These are phyloP conservation scores for Sordariomycetes sp. DNA, from an alignment of 2,329 filamentous ascomycete species.

Conservation along the genomic window DNA sequence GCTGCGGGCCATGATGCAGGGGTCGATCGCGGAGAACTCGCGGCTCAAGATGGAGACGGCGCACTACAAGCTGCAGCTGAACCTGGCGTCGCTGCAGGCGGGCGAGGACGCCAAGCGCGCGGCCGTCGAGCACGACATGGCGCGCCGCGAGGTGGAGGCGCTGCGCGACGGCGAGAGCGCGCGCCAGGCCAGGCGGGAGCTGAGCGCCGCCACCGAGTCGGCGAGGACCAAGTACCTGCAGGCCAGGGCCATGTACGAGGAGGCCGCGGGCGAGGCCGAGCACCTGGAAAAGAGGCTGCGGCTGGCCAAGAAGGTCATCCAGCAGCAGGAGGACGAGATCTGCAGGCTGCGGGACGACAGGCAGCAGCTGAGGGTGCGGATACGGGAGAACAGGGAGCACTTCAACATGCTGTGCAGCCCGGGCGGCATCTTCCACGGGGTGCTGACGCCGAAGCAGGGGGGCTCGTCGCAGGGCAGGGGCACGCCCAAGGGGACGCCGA, in stretches of 20 bases:
- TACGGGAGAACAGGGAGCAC: conserved; percentile 82
- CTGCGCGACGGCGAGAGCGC: conserved; percentile 64
- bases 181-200: conserved; percentile 45
- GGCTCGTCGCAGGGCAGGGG: conserved; percentile 19
- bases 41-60: conserved; percentile 70
- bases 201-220: conserved; percentile 39
- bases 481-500: conserved; percentile 15
- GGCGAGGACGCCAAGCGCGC: conserved; percentile 78
- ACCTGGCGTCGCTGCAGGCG: conserved; percentile 72
- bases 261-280: conserved; percentile 55
- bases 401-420: conserved; percentile 70
- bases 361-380: conserved; percentile 66
- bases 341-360: conserved; percentile 64
- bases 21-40: conserved; percentile 43
- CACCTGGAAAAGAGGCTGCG: conserved; percentile 54
- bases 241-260: conserved; percentile 55
- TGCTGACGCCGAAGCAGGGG: conserved; percentile 42
- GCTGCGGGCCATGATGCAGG: conserved; percentile 44
- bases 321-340: conserved; percentile 66
- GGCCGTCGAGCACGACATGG: conserved; percentile 85
- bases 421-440: conserved; percentile 54
- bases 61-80: conserved; percentile 85
- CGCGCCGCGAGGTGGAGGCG: conserved; percentile 77
- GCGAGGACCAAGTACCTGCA: conserved; percentile 46
- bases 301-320: conserved; percentile 67